Evolutionary conservation across 306 rosid genomes (phyloP).

Genomic region (Lupinus albus): DNA sequence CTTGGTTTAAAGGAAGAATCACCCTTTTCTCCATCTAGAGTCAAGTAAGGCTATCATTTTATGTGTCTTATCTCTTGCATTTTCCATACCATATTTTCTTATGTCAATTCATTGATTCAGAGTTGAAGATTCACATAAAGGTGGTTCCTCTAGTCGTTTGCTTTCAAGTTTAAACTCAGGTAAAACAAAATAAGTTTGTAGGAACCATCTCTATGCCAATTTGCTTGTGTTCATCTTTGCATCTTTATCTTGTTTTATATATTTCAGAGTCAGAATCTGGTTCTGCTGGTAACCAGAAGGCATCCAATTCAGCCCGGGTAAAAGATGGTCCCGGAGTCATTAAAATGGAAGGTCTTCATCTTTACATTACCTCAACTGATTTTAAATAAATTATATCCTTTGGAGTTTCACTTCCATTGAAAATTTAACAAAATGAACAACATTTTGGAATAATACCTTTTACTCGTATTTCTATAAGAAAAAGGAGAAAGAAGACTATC

Average conservation of each 20-base stretch:
- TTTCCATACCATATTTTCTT: constrained; percentile 34
- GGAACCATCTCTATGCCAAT: not conserved
- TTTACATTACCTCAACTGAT: constrained; percentile 13
- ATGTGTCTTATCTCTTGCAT: constrained; percentile 24
- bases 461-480: constrained; percentile 2
- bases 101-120: constrained; percentile 52
- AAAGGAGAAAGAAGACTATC: constrained; percentile 8
- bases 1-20: constrained; percentile 79
- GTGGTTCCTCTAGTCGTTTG: constrained; percentile 64
- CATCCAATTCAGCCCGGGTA: constrained; percentile 58
- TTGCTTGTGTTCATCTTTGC: constrained; percentile 32
- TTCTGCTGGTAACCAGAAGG: constrained; percentile 62
- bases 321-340: constrained; percentile 65
- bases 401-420: constrained; percentile 7
- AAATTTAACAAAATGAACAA: constrained; percentile 2
- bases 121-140: constrained; percentile 81
- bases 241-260: constrained; percentile 40
- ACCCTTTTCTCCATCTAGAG: constrained; percentile 75
- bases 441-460: not conserved
- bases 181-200: constrained; percentile 42
- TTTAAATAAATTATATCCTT: constrained; percentile 7
- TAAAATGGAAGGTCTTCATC: constrained; percentile 75
- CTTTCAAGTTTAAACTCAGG: constrained; percentile 69
- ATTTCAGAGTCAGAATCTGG: constrained; percentile 65
- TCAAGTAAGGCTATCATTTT: constrained; percentile 64